These are phyloP conservation scores for Metschnikowia aberdeeniae DNA, from an alignment of 805 yeast species.

Conservation along the genomic window DNA sequence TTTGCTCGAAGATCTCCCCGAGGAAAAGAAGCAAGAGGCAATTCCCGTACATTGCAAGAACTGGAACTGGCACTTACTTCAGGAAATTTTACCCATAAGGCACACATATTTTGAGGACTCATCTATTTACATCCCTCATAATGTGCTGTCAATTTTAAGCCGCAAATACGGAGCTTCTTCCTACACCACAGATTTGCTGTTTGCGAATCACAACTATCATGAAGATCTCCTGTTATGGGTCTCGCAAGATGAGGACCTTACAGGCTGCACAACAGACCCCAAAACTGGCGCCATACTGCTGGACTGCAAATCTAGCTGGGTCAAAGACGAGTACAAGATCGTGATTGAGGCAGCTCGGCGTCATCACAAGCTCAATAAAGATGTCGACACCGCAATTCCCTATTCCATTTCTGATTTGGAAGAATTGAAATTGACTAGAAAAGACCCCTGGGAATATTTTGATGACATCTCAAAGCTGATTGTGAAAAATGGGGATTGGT, in stretches of 20 bases:
- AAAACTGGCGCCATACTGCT: constrained; percentile 31
- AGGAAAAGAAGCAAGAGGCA: constrained; percentile 5
- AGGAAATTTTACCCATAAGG: constrained; percentile 33
- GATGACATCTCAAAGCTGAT: constrained; percentile 10
- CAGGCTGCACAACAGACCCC: constrained; percentile 22
- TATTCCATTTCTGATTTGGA: constrained; percentile 21
- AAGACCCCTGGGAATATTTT: constrained; percentile 23
- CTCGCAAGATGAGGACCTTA: constrained; percentile 35
- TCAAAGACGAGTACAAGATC: constrained; percentile 34
- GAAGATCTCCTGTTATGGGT: constrained; percentile 46
- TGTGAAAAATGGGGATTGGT: constrained; percentile 10
- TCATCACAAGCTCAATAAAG: constrained; percentile 20
- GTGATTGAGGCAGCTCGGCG: constrained; percentile 23
- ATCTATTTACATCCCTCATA: constrained; percentile 33
- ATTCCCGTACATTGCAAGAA: constrained; percentile 35
- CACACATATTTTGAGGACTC: constrained; percentile 37
- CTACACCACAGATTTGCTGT: constrained; percentile 25
- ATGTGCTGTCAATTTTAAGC: constrained; percentile 26
- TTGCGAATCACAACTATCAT: constrained; percentile 35
- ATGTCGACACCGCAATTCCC: constrained; percentile 24
- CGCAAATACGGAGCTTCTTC: constrained; percentile 32
- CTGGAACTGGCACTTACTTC: constrained; percentile 37
- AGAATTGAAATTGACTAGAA: constrained; percentile 39
- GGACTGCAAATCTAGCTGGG: constrained; percentile 10
- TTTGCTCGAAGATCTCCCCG: constrained; percentile 1